Conservation (phyloP, 495 filamentous ascomycete species). For the Penicillium subrubescens region DNA sequence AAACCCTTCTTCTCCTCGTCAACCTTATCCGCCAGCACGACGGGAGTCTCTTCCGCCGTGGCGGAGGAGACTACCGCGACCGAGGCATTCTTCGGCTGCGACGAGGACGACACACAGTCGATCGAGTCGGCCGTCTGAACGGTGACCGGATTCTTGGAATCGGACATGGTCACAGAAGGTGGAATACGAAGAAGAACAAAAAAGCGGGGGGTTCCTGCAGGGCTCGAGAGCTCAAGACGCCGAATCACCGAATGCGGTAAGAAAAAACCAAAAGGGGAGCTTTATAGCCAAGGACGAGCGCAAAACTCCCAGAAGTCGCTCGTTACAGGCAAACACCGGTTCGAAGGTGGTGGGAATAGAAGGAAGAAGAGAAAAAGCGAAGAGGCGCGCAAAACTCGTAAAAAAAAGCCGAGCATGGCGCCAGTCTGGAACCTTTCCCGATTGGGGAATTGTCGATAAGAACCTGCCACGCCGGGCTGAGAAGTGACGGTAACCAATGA, state of each 20-base stretch:
- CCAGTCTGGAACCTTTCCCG: constrained; percentile 32
- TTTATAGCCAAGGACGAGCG: constrained; percentile 52
- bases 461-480: constrained; percentile 17
- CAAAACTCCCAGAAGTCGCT: constrained; percentile 64
- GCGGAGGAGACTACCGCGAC: constrained; percentile 22
- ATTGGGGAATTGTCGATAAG: constrained; percentile 26
- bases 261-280: constrained; percentile 32
- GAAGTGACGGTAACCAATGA: constrained; percentile 12
- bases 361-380: constrained; percentile 3
- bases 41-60: constrained; percentile 19
- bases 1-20: constrained; percentile 54
- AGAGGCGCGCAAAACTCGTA: constrained; percentile 7
- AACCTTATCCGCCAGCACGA: constrained; percentile 36
- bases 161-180: constrained; percentile 24
- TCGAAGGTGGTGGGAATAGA: constrained; percentile 1
- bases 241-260: neutral
- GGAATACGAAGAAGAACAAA: constrained; percentile 9
- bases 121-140: constrained; percentile 27
- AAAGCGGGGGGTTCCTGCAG: constrained; percentile 6
- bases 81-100: constrained; percentile 29
- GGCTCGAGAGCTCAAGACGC: neutral
- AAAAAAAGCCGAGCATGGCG: constrained; percentile 10
- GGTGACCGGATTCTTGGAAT: constrained; percentile 31
- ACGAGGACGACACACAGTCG: constrained; percentile 8
- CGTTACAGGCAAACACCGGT: constrained; percentile 29